Evolutionary conservation across 1,284 basidiomycete species (phyloP), one percentile per base, ranked within the genome.

Genomic region (Cystobasidium pallidum): DNA sequence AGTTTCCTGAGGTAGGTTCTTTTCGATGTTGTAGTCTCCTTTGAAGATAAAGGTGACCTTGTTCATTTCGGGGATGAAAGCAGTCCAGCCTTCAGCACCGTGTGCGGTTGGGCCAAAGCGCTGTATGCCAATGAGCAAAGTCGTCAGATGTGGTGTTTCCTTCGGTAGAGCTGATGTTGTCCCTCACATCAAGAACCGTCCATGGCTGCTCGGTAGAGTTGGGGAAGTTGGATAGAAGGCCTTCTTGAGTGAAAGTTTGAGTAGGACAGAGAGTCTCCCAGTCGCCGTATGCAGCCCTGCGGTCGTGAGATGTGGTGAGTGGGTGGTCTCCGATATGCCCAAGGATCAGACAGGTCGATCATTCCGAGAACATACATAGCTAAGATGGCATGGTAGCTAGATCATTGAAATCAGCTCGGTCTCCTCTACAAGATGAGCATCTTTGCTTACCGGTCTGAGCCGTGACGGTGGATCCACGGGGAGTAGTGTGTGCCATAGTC

Each of bases 31-130:
- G 63, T 61, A 67, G 45, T 74, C 49, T 32, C 73, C 73, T 45
- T 61, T 59, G 62, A 74, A 74, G 62, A 74, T 64, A 51, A 63
- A 19, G 24, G 68, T 49, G 55, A 67, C 72, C 34, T 73, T 64
- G 62, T 64, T 64, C 62, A 64, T 64, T 36, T 64, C 62, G 26
- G 62, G 62, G 28, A 64, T 49, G 39, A 49, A 64, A 13, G 62
- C 62, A 15, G 62, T 49, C 45, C 43, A 64, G 32, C 62, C 62
- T 49, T 64, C 45, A 15, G 62, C 43, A 21, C 62, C 62, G 26
- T 64, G 62, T 4, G 62, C 45, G n/a, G 62, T 64, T 2, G 62
- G 62, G 49, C 62, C 62, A 30, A 49, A 64, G 15, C 28, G 24
- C 62, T 64, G 30, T 15, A 15, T 6, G 39, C 43, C 0, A 15